Evolutionary conservation across 768 basidiomycete species (phyloP).

Genomic region (Tubosaeta brunneosetosa): DNA sequence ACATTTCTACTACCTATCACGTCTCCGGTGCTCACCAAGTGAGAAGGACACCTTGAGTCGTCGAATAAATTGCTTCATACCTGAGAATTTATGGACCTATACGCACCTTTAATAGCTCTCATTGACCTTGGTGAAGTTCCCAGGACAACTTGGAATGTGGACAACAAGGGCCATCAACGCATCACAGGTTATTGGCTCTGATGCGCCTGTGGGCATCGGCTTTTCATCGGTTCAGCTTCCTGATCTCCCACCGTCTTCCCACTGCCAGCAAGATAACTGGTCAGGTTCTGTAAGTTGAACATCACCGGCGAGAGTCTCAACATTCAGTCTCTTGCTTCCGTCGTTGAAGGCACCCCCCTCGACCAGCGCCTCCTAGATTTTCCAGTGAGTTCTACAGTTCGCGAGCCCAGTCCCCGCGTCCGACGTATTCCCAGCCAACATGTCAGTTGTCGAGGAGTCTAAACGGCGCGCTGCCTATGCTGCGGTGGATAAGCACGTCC

Average conservation of each 20-base stretch:
- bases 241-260: constrained; percentile 1
- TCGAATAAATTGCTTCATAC: constrained; percentile 4
- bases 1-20: neutral
- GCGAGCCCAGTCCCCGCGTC: neutral
- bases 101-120: constrained; percentile 62
- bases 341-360: constrained; percentile 10
- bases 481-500: constrained; percentile 88
- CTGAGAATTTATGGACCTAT: constrained; percentile 3
- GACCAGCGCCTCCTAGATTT: constrained; percentile 5
- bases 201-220: constrained; percentile 9
- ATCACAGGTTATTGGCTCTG: neutral
- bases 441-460: constrained; percentile 65
- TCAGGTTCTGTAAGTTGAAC: constrained; percentile 15
- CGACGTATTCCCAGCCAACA: constrained; percentile 4
- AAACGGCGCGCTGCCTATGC: constrained; percentile 91
- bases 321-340: neutral
- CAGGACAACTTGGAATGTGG: no score
- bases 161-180: neutral
- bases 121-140: constrained; percentile 19
- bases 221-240: neutral
- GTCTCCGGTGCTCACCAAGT: constrained; percentile 48
- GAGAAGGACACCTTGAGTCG: constrained; percentile 51
- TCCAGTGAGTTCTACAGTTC: constrained; percentile 7
- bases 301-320: neutral
- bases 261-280: constrained; percentile 8